Evolutionary conservation across 768 basidiomycete species (phyloP), one percentile per base, ranked within the genome.

Genomic region (Serpula lacrymans): DNA sequence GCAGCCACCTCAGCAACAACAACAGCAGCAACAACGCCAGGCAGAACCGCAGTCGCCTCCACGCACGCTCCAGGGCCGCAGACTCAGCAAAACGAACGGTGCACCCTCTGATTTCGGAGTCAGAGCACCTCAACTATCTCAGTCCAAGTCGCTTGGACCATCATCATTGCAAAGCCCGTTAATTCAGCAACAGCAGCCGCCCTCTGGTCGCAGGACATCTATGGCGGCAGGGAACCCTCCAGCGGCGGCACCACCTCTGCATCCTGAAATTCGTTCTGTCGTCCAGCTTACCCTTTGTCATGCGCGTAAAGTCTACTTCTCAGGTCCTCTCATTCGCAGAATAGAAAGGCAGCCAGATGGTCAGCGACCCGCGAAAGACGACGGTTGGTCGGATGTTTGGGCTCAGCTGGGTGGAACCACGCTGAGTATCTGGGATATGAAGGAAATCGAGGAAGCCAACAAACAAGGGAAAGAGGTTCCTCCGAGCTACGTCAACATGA

Each of bases 351-450:
- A 80, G 47, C 68, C 88, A 1, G 84, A 88, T 57, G 87, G 89
- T 16, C 74, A 81, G 50, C 73, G 70, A 44, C 78, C 83, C 3
- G 53, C 64, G 45, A 84, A 83, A 53, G 84, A 88, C 53, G 86
- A 87, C 3, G 79, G 80, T 1, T 91, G 90, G 87, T 71, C 72
- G 9, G 80, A 91, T 13, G 84, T 93, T 12, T 94, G 88, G 88
- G 91, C 84, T 1, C 91, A 94, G 63, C 70, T 94, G 24, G 84
- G 87, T 36, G 92, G 91, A 4, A 91, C 88, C 5, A 92, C 87
- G 16, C 72, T 94, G 51, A 90, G 88, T 51, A 72, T 92, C 30
- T 94, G 91, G 91, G 88, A 91, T 58, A 92, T 93, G 85, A 80
- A 77, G 53, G 78, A 84, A 51, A 82, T 94, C 41, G 82, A 91